These are phyloP conservation scores for Pyrus hybrid DNA, from an alignment of 331 rosid genomes.

Conservation along the genomic window DNA sequence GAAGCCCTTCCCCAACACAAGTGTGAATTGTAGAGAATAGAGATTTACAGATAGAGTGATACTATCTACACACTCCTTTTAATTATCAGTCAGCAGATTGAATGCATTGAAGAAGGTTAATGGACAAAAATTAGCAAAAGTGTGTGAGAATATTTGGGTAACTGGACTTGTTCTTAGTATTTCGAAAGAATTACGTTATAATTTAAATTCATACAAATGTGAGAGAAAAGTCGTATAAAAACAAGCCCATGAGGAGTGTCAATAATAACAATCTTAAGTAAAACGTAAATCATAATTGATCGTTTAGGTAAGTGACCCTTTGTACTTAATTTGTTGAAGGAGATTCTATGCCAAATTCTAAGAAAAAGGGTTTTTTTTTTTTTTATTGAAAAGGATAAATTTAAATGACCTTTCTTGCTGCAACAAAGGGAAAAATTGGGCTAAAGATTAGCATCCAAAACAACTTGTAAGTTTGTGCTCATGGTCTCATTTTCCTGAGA, in stretches of 20 bases:
- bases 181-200: neutral
- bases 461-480: too few species aligned
- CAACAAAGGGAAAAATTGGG: too few species aligned
- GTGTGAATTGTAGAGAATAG: neutral
- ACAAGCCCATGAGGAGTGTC: neutral
- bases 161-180: neutral
- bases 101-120: fast-evolving
- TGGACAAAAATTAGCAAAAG: too few species aligned
- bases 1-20: neutral
- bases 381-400: too few species aligned
- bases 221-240: neutral
- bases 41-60: neutral
- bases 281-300: neutral
- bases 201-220: too few species aligned
- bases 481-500: too few species aligned
- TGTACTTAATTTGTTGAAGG: neutral
- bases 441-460: too few species aligned
- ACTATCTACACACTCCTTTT: too few species aligned
- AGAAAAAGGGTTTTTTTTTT: too few species aligned
- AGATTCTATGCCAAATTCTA: too few species aligned
- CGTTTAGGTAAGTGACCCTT: neutral
- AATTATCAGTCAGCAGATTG: too few species aligned
- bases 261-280: neutral
- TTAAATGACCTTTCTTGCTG: too few species aligned
- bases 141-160: neutral